These are phyloP conservation scores for Aureobasidium sp. DNA, from an alignment of 2,329 filamentous ascomycete genomes.

Conservation along the genomic window DNA sequence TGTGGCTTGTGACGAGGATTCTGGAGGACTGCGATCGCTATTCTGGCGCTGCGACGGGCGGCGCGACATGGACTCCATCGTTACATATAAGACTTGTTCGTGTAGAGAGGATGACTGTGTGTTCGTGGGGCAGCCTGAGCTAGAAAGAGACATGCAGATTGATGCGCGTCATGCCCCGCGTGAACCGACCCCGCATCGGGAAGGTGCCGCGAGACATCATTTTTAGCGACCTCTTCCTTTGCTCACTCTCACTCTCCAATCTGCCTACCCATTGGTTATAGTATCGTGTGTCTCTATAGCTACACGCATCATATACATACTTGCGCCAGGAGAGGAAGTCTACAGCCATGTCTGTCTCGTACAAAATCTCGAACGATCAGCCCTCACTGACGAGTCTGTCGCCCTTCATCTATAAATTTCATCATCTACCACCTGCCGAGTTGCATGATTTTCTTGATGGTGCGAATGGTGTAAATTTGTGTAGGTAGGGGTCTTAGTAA, in stretches of 20 bases:
- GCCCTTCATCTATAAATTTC: too few species aligned
- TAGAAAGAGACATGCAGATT: neutral
- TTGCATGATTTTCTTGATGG: too few species aligned
- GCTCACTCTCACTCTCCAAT: neutral
- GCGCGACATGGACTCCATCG: neutral
- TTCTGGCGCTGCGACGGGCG: slow-evolving; percentile 8
- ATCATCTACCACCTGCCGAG: too few species aligned
- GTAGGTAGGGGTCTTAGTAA: too few species aligned
- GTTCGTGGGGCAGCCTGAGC: neutral
- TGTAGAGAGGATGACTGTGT: neutral
- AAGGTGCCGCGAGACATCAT: neutral
- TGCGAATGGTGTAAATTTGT: too few species aligned
- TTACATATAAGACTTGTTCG: neutral
- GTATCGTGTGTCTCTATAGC: too few species aligned
- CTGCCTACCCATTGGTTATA: too few species aligned
- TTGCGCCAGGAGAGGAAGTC: too few species aligned
- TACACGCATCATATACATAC: too few species aligned
- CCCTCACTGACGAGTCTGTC: too few species aligned
- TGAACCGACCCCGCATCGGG: neutral
- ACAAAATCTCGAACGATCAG: too few species aligned
- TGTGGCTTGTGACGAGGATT: neutral
- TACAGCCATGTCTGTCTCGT: too few species aligned
- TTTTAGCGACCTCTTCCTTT: neutral
- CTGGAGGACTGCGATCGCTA: neutral
- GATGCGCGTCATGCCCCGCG: slow-evolving; percentile 7